phyloP scores from a whole-genome alignment of 306 rosid genomes.

The Cotoneaster glaucophyllus region DNA sequence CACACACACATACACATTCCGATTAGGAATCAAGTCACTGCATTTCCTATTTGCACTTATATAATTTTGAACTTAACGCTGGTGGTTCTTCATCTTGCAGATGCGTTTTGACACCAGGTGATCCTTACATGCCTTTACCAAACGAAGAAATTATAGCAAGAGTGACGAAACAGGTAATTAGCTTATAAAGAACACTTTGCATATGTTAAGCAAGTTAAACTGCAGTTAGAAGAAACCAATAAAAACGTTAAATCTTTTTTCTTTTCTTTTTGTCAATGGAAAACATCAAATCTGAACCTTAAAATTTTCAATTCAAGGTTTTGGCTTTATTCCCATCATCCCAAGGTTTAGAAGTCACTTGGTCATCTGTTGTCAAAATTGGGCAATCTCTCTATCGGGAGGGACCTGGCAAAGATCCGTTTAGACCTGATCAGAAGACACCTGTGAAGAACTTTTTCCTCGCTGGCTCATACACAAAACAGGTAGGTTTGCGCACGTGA shows the following conservation, averaged over 20 bases:
- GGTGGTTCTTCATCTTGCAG: constrained; percentile 32
- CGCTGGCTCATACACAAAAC: constrained; percentile 92
- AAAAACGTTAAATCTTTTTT: background rate
- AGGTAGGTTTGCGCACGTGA: constrained; percentile 30
- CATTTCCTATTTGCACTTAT: background rate
- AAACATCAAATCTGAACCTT: background rate
- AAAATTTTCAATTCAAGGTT: constrained; percentile 37
- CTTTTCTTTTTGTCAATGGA: too few relatives aligned
- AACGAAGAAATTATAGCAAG: constrained; percentile 84
- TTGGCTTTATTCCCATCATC: constrained; percentile 78
- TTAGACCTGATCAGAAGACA: constrained; percentile 93
- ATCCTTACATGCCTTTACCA: constrained; percentile 94
- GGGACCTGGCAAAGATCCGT: constrained; percentile 96
- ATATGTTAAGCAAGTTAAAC: background rate
- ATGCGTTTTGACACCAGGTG: constrained; percentile 96
- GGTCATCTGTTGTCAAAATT: constrained; percentile 97
- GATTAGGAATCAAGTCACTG: background rate
- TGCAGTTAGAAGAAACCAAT: background rate
- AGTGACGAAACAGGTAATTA: constrained; percentile 77
- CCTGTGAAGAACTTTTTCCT: constrained; percentile 91
- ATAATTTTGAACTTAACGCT: background rate
- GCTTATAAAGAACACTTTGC: constrained; percentile 3
- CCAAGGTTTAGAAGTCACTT: constrained; percentile 89
- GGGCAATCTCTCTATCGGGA: constrained; percentile 95
- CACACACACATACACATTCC: too few relatives aligned